Base-by-base conservation (phyloP, 495 filamentous ascomycete genomes). In the Xylaria castorea region DNA sequence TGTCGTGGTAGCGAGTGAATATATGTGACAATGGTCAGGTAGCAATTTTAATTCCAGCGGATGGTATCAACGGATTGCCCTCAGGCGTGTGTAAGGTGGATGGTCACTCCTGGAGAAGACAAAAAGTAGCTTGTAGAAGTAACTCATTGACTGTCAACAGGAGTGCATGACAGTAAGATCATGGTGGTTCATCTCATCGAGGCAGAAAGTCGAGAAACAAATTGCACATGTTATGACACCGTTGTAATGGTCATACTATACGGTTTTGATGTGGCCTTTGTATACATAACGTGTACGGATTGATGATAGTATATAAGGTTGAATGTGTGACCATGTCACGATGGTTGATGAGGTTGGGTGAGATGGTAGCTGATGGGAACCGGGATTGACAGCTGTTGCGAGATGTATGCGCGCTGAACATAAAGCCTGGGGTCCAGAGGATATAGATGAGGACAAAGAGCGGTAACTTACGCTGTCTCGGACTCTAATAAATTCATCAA, bases 381-480 rank as follows among this genome's bases (percentile, higher is more conserved):
- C 14, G 51, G 25, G 18, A 38, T 20, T 22, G 57, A 38, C 27
- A 14, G 55, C 38, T 58, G 55, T 34, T 58, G 55, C 30, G 27
- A 8, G 38, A 40, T 40, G 38, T 42, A 9, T 12, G 11, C 38
- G 38, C 38, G 38, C 38, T 42, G 38, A 42, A 42, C 38, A 42
- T 9, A 12, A 42, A 42, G 38, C 11, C 38, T 42, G 14, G 38
- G 38, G 38, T 9, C 38, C 4, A 42, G 38, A 12, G 38, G 38
- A 42, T 42, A 12, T 12, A 42, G 38, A 42, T 42, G 11, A 42
- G 38, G 30, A 55, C 6, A 53, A 38, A 30, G 36, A 55, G 25
- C 75, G 73, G 73, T 55, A 32, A 79, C 85, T 85, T 83, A 87
- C 85, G 48, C 84, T 85, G 68, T 87, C 85, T 48, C 85, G 81